phyloP scores from a whole-genome alignment of 306 rosid genomes.

The Canavalia gladiata region DNA sequence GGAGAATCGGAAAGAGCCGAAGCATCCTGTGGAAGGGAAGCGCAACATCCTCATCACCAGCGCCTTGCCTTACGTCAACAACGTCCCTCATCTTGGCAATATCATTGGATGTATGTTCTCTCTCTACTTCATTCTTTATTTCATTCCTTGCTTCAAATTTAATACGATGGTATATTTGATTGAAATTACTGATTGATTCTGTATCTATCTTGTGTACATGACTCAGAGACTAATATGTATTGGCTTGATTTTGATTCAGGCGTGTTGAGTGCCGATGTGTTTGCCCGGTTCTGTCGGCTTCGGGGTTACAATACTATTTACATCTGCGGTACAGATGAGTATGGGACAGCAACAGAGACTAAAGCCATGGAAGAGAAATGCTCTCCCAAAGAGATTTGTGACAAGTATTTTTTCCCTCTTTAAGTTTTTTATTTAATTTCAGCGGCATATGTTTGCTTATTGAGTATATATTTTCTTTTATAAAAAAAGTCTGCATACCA shows the following conservation, averaged over 20 bases:
- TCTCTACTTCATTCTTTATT: not conserved
- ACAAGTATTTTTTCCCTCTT: slow-evolving; percentile 63
- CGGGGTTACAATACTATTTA: slow-evolving; percentile 84
- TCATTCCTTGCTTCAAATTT: not conserved
- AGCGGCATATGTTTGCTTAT: not conserved
- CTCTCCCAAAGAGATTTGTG: slow-evolving; percentile 90
- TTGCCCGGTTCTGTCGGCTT: slow-evolving; percentile 90
- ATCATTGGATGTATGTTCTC: slow-evolving; percentile 74
- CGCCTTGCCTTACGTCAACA: slow-evolving; percentile 95
- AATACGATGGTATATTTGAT: not conserved
- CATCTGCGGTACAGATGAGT: slow-evolving; percentile 94
- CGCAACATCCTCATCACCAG: slow-evolving; percentile 96
- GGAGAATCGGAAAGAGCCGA: slow-evolving; percentile 42
- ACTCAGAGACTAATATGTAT: not conserved
- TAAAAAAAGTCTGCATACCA: no score
- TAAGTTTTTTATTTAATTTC: not conserved
- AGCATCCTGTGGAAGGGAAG: slow-evolving; percentile 82
- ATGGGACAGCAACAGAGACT: slow-evolving; percentile 96
- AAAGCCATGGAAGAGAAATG: slow-evolving; percentile 96
- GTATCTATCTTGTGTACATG: not conserved
- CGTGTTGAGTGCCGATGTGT: slow-evolving; percentile 94
- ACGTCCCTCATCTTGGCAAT: slow-evolving; percentile 97
- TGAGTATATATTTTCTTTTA: not conserved
- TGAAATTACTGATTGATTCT: not conserved
- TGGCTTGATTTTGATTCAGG: slow-evolving; percentile 53